phyloP scores from a whole-genome alignment of 345 rosid species.

The Citrus inodora region DNA sequence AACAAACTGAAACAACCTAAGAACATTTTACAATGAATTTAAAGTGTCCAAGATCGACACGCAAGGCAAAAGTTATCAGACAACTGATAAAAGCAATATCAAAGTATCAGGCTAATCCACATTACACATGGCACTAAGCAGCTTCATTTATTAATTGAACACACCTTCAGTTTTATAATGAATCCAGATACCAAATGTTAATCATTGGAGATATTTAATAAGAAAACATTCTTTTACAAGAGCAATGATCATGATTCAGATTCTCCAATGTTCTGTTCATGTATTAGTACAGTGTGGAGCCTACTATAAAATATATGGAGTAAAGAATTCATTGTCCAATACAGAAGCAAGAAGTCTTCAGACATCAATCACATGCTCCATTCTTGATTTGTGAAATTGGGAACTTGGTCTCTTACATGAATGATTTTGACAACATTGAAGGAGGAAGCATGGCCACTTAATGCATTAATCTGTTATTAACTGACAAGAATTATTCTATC shows the following conservation, averaged over 20 bases:
- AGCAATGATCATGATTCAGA: background rate
- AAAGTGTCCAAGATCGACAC: background rate
- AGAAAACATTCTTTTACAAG: slow-evolving; percentile 26
- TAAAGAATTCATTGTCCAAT: slow-evolving; percentile 28
- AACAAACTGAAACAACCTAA: background rate
- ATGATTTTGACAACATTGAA: slow-evolving; percentile 20
- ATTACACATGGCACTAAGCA: slow-evolving; percentile 9
- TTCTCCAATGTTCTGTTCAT: slow-evolving; percentile 11
- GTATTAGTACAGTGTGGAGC: slow-evolving; percentile 26
- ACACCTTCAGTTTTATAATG: slow-evolving; percentile 15
- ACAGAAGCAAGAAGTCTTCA: slow-evolving; percentile 20
- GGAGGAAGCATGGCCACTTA: slow-evolving; percentile 18
- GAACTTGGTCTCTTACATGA: slow-evolving; percentile 22
- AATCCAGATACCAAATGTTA: slow-evolving; percentile 11
- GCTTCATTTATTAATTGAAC: slow-evolving; percentile 14
- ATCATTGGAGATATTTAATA: slow-evolving; percentile 14
- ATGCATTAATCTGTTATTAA: slow-evolving; percentile 30
- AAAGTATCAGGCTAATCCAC: background rate
- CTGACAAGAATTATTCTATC: slow-evolving; percentile 6
- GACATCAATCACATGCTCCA: slow-evolving; percentile 20
- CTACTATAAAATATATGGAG: slow-evolving; percentile 16
- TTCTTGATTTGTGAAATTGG: slow-evolving; percentile 29
- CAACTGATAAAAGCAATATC: too few relatives aligned
- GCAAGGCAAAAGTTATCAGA: background rate
- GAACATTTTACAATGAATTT: background rate